These are phyloP conservation scores for Arachis hypogaea DNA, from an alignment of 306 rosid genomes.

Conservation along the genomic window DNA sequence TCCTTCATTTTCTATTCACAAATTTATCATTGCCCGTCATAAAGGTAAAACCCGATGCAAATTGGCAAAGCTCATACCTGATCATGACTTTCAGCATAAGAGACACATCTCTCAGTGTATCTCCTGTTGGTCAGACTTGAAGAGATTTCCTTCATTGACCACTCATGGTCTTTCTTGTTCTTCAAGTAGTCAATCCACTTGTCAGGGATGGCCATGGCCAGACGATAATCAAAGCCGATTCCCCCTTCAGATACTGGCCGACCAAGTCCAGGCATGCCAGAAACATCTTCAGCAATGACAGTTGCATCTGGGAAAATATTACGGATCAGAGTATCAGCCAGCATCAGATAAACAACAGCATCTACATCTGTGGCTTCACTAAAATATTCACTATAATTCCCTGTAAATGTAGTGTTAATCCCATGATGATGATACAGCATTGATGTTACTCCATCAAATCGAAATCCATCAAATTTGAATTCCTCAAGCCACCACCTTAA, in stretches of 20 bases:
- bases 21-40: slow-evolving; percentile 30
- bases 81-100: slow-evolving; percentile 98
- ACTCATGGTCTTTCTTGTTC: slow-evolving; percentile 74
- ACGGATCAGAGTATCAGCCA: slow-evolving; percentile 77
- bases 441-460: slow-evolving; percentile 96
- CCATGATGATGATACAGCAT: slow-evolving; percentile 99
- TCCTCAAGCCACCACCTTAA: slow-evolving; percentile 97
- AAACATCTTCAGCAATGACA: slow-evolving; percentile 94
- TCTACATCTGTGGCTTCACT: slow-evolving; percentile 86
- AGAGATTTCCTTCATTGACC: slow-evolving; percentile 88
- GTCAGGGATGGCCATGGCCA: slow-evolving; percentile 95
- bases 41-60: slow-evolving; percentile 29
- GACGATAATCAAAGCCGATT: slow-evolving; percentile 89
- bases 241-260: slow-evolving; percentile 72
- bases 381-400: slow-evolving; percentile 87
- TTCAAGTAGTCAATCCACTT: slow-evolving; percentile 92
- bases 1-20: slow-evolving; percentile 35
- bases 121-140: slow-evolving; percentile 86
- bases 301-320: slow-evolving; percentile 79
- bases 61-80: slow-evolving; percentile 60
- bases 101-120: slow-evolving; percentile 84
- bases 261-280: slow-evolving; percentile 98
- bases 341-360: slow-evolving; percentile 93
- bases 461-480: slow-evolving; percentile 90
- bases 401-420: slow-evolving; percentile 72